Evolutionary conservation across 306 rosid genomes (phyloP).

Genomic region (Rosa lucieae): DNA sequence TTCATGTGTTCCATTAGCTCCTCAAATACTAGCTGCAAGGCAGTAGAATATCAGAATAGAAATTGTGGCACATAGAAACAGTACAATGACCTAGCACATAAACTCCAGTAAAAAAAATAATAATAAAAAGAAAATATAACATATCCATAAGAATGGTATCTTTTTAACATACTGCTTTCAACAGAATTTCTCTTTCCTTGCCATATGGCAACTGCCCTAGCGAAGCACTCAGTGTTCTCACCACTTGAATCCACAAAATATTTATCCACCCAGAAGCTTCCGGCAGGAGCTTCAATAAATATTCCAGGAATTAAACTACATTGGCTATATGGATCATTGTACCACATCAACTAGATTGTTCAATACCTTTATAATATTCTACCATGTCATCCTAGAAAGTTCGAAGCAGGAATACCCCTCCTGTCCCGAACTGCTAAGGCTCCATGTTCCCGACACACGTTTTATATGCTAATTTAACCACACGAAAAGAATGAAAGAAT

Average conservation of each 20-base stretch:
- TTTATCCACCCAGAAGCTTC: background rate
- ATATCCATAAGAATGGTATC: too few relatives aligned
- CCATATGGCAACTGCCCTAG: too few relatives aligned
- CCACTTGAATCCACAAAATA: background rate
- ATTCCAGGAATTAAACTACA: background rate
- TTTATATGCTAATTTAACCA: slow-evolving; percentile 15
- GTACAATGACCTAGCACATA: too few relatives aligned
- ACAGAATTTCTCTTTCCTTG: too few relatives aligned
- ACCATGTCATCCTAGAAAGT: background rate
- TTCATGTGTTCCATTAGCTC: too few relatives aligned
- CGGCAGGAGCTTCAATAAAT: background rate
- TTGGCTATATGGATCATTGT: background rate
- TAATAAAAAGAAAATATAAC: too few relatives aligned
- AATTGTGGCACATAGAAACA: too few relatives aligned
- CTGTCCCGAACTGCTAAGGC: background rate
- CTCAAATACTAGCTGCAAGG: too few relatives aligned
- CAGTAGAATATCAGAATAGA: too few relatives aligned
- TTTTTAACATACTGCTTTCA: too few relatives aligned
- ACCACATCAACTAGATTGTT: background rate
- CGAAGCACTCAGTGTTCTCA: too few relatives aligned
- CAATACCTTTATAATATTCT: background rate
- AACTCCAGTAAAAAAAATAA: too few relatives aligned
- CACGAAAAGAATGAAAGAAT: slow-evolving; percentile 9
- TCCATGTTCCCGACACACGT: background rate
- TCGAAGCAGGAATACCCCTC: background rate